Base-by-base conservation (phyloP, 139 green algal species). In the Tetraselmis chui region DNA sequence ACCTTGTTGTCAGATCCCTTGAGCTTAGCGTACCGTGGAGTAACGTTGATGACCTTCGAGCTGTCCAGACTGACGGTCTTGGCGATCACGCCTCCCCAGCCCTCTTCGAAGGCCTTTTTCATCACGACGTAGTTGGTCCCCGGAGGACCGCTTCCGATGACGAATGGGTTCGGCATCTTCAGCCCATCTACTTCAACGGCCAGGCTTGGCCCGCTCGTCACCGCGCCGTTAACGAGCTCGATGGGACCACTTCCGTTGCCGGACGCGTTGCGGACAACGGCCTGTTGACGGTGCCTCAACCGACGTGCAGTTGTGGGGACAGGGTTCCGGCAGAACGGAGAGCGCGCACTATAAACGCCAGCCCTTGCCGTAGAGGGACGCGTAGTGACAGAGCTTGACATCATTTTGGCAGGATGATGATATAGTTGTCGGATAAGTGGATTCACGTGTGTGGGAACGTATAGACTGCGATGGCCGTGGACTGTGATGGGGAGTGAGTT, bases 41-140 rank as follows among this genome's bases (percentile, higher is more conserved):
- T 98, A 18, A 99, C 96, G 83, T 99, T 99, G 32, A 31, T 81
- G 58, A 94, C 94, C 89, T 98, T 97, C 67, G 84, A 92, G 5
- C 91, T 93, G 84, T 98, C 95, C n/a, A 96, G 84, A 29, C 89
- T 95, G 75, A 98, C 87, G 0, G 95, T 98, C 80, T 99, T 99
- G 87, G 91, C 94, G 32, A 99, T 98, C 31, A 99, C 96, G 22
- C 83, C 96, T n/a, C 96, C 96, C 96, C 96, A 99, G 30, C 96
- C 96, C 85, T 99, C 96, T 30, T 99, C 94, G 83, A 99, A 99
- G 0, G 96, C 96, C 80, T 95, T 90, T 74, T 90, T 89, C 83
- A 91, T 94, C 27, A 93, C 91, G 11, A 90, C 83, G 86, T 97
- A 97, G 89, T 98, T 98, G 67, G 95, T 98, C 31, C 95, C 96